A percentile compares a stretch with the other conserved stretches of the same genome.
These are phyloP conservation scores for Floccularia luteovirens DNA, from an alignment of 768 basidiomycete genomes.

Conservation along the genomic window DNA sequence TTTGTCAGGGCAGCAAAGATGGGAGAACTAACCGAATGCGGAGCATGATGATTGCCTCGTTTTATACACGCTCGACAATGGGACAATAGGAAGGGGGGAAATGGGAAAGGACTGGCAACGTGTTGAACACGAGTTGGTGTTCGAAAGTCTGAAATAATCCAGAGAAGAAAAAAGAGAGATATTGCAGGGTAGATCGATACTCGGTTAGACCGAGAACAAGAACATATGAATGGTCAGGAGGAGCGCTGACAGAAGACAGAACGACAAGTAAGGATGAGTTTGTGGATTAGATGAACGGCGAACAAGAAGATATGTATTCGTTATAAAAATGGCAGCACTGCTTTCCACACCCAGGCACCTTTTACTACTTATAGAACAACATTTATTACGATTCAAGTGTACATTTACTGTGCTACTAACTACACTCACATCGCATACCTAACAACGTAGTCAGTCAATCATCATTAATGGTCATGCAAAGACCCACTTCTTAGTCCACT, in stretches of 20 bases:
- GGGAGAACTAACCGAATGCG: constrained; percentile 67
- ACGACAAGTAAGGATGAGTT: not conserved
- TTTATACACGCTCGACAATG: constrained; percentile 59
- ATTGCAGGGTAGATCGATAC: constrained; percentile 18
- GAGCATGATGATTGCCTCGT: constrained; percentile 36
- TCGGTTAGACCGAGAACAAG: constrained; percentile 9
- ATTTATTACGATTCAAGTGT: too few relatives aligned
- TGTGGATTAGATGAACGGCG: too few relatives aligned
- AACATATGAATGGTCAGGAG: constrained; percentile 5
- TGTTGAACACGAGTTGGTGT: constrained; percentile 64
- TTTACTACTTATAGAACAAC: too few relatives aligned
- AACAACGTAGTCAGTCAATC: too few relatives aligned
- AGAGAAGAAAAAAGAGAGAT: constrained; percentile 18
- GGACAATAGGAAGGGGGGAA: constrained; percentile 20
- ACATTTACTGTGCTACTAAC: too few relatives aligned
- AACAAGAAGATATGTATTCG: too few relatives aligned
- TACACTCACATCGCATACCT: not conserved
- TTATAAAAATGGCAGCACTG: too few relatives aligned
- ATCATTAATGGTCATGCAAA: too few relatives aligned
- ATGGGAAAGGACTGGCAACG: constrained; percentile 49
- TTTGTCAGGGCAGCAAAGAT: constrained; percentile 13
- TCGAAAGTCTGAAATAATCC: constrained; percentile 20
- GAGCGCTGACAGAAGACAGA: constrained; percentile 6
- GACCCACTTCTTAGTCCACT: constrained; percentile 82
- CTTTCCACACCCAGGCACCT: too few relatives aligned